These are phyloP conservation scores for Croton laevigatus DNA, from an alignment of 441 rosid genomes.

Conservation along the genomic window DNA sequence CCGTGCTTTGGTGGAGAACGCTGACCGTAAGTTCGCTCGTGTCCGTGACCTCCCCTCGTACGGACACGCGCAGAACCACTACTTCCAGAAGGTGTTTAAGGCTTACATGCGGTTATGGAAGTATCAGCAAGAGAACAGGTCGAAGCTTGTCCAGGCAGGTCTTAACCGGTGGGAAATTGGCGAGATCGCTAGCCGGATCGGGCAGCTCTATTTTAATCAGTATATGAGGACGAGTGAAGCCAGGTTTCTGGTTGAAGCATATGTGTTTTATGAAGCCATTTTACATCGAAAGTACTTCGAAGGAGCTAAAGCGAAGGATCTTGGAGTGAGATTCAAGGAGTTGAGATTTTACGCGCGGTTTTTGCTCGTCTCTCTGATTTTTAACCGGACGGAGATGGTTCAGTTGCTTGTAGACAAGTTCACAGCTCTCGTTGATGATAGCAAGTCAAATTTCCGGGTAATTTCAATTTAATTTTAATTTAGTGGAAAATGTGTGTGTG, in stretches of 20 bases:
- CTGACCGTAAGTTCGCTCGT: conserved; percentile 82
- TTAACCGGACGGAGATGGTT: conserved; percentile 65
- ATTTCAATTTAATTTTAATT: not conserved
- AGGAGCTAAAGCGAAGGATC: conserved; percentile 44
- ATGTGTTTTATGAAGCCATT: conserved; percentile 90
- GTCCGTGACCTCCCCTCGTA: conserved; percentile 77
- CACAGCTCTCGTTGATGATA: conserved; percentile 57
- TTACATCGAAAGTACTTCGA: conserved; percentile 70
- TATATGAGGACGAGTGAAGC: conserved; percentile 90
- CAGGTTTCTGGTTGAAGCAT: conserved; percentile 76
- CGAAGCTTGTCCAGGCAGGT: conserved; percentile 64
- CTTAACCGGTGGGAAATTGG: conserved; percentile 94
- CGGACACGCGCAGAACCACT: conserved; percentile 51
- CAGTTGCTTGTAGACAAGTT: conserved; percentile 53
- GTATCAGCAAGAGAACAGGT: conserved; percentile 81
- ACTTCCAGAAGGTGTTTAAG: conserved; percentile 79
- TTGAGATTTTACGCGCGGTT: conserved; percentile 83
- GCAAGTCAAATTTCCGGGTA: conserved; percentile 57
- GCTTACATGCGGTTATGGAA: conserved; percentile 94
- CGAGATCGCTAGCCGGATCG: conserved; percentile 98
- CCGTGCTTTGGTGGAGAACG: conserved; percentile 70
- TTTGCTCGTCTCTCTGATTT: conserved; percentile 68
- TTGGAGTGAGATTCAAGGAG: conserved; percentile 75
- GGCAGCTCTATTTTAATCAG: conserved; percentile 90
- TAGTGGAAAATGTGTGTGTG: not conserved